Evolutionary conservation across 2,329 filamentous ascomycete species (phyloP).

Genomic region (Aphanocladium album): DNA sequence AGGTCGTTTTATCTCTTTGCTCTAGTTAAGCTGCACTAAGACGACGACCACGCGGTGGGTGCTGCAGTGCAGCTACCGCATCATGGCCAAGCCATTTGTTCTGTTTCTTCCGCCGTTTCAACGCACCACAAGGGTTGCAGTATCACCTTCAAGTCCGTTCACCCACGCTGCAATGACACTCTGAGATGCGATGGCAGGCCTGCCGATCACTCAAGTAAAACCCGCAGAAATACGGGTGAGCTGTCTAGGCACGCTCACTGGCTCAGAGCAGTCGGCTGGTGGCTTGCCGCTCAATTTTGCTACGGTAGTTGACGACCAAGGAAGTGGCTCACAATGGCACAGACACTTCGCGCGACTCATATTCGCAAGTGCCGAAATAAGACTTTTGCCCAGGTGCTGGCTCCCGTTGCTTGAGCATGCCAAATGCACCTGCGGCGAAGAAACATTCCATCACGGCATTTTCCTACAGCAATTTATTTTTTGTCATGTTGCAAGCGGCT

Average conservation of each 20-base stretch:
- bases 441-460: neutral
- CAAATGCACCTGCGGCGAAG: neutral
- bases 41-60: neutral
- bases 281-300: neutral
- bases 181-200: slow-evolving; percentile 6
- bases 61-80: slow-evolving; percentile 1
- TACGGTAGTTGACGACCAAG: neutral
- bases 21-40: neutral
- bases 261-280: neutral
- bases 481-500: neutral
- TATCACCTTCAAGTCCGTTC: neutral
- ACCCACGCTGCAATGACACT: neutral
- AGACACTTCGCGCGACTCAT: neutral
- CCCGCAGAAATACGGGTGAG: neutral
- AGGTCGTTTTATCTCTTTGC: neutral
- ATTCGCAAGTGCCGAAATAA: neutral
- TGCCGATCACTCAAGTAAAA: slow-evolving; percentile 4
- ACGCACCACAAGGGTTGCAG: neutral
- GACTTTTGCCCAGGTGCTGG: neutral
- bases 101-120: neutral
- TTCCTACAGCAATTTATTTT: neutral
- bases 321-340: neutral
- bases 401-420: neutral
- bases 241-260: neutral
- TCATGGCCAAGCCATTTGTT: neutral